phyloP scores from a whole-genome alignment of 768 basidiomycete species.

The Lactarius vividus region DNA sequence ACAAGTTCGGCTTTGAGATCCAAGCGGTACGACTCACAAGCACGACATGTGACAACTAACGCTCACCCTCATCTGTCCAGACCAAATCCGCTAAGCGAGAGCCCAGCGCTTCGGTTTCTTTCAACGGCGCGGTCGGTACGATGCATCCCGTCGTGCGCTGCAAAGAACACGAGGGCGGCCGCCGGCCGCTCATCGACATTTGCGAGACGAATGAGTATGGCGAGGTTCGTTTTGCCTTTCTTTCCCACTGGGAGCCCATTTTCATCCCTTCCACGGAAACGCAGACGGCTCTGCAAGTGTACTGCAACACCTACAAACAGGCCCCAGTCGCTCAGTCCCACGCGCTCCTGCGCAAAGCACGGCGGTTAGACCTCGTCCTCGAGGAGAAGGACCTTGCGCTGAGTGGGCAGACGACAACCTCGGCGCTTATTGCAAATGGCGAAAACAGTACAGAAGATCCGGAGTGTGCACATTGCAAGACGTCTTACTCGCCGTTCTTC shows the following conservation, averaged over 20 bases:
- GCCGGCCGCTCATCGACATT: conserved; percentile 72
- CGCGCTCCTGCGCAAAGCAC: conserved; percentile 84
- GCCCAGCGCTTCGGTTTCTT: conserved; percentile 59
- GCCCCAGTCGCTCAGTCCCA: conserved; percentile 70
- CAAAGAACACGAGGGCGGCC: conserved; percentile 32
- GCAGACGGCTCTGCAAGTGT: conserved; percentile 89
- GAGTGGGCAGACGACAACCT: conserved; percentile 19
- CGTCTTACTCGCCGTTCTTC: conserved; percentile 75
- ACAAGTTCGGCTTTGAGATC: conserved; percentile 92
- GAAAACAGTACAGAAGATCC: conserved; percentile 33
- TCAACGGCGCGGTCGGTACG: conserved; percentile 52
- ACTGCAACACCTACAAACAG: conserved; percentile 82
- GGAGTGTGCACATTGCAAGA: conserved; percentile 57
- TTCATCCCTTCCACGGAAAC: not conserved
- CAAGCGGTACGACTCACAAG: conserved; percentile 56
- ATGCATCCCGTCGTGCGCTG: conserved; percentile 28
- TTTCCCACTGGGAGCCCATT: not conserved
- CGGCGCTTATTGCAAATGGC: not conserved
- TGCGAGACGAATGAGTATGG: conserved; percentile 83
- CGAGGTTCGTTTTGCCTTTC: conserved; percentile 49
- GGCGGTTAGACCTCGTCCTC: conserved; percentile 73
- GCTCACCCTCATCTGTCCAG: conserved; percentile 39
- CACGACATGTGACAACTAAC: not conserved
- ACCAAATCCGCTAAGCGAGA: conserved; percentile 77
- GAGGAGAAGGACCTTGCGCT: conserved; percentile 35